Evolutionary conservation across 352 stramenopile species (phyloP).

Genomic region (Phytophthora europaea): DNA sequence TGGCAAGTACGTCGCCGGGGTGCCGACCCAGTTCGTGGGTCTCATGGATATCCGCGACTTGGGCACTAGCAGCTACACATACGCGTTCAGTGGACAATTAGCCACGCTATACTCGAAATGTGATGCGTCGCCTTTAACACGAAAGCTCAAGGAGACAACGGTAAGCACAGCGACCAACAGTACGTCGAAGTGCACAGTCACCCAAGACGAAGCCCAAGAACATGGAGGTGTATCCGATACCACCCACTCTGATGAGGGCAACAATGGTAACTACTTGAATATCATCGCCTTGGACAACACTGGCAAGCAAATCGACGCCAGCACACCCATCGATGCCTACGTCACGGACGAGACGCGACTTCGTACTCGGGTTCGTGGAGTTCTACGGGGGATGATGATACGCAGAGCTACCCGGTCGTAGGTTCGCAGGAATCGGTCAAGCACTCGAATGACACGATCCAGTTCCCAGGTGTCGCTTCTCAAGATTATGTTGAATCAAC

Average conservation of each 20-base stretch:
- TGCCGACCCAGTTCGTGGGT: constrained; percentile 53
- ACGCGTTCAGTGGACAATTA: constrained; percentile 55
- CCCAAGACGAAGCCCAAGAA: constrained; percentile 17
- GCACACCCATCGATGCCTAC: constrained; percentile 28
- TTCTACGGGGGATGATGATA: not conserved
- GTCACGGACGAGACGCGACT: constrained; percentile 32
- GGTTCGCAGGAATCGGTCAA: constrained; percentile 3
- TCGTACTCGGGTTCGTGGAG: constrained; percentile 12
- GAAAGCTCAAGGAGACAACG: constrained; percentile 29
- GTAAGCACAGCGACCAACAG: not conserved
- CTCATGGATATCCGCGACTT: constrained; percentile 62
- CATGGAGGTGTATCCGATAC: constrained; percentile 34
- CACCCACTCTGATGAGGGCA: constrained; percentile 34
- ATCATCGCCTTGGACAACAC: constrained; percentile 25
- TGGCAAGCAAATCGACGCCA: constrained; percentile 13
- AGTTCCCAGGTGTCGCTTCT: constrained; percentile 6
- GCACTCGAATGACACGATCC: constrained; percentile 35
- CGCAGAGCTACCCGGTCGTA: not conserved
- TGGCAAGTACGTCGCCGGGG: constrained; percentile 45
- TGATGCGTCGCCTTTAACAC: constrained; percentile 36
- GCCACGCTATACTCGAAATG: constrained; percentile 56
- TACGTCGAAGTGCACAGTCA: constrained; percentile 17
- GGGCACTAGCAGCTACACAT: constrained; percentile 64
- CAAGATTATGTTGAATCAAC: not conserved
- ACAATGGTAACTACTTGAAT: constrained; percentile 27